Base-by-base conservation (phyloP, 305 asterid genomes). In the Fraxinus latifolia region DNA sequence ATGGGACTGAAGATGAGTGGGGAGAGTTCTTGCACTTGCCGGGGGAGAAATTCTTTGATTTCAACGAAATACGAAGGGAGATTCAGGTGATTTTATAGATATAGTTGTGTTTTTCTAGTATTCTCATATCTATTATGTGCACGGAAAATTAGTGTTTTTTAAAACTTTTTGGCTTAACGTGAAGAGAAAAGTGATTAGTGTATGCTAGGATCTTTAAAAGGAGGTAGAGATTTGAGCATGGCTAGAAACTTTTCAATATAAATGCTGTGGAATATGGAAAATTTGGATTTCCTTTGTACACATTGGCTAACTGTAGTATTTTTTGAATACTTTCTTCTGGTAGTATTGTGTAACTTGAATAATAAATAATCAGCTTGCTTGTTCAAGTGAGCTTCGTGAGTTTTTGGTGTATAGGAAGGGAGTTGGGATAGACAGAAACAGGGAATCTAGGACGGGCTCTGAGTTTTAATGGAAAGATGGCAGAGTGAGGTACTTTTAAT, bases 1-100 rank as follows among this genome's bases (percentile, higher is more conserved):
- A 93, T 76, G 93, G 93, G 3, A 62, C 85, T 0, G 93, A 86
- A 0, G 98, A 94, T 73, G 99, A 96, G 84, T 96, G 95, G 93
- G 99, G 99, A 80, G 99, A 94, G 92, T 96, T 94, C 50, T 80
- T 94, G 88, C 99, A 96, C 82, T 82, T 92, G 86, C 91, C 95
- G 0, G 95, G 93, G 76, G 89, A 88, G 87, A 90, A 87, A 80
- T 91, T 93, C 84, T 91, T 77, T 71, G 92, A 96, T 88, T 96
- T 96, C 86, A 90, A 86, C 84, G 93, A 92, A 37, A 96, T 96
- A 53, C 89, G 99, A 81, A 85, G 70, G 84, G 98, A 92, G 88
- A 94, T 96, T 86, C 94, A 94, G 98, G 99, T 96, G 74, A 34
- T 32, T 77, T 77, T 77, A 14, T 19, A 3, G 44, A 1, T 19